Evolutionary conservation across 495 filamentous ascomycete genomes (phyloP), one percentile per base, ranked within the genome.

Genomic region (Niebla homalea): DNA sequence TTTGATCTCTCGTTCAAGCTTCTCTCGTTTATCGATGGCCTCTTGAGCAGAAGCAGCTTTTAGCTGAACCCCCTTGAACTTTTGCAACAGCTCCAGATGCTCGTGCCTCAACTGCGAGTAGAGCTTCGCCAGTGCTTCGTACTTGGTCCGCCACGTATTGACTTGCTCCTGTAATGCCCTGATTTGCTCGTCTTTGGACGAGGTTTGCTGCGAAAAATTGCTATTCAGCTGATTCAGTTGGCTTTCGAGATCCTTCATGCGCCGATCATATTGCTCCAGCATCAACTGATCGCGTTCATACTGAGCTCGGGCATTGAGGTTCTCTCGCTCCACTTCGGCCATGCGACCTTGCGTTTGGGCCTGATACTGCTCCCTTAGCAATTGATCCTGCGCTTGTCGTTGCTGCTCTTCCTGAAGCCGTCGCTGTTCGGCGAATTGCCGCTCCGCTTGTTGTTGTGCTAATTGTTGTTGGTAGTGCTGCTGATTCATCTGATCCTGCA

Each of bases 21-120:
- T 94, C 68, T 98, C 93, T 19, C 90, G 81, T 49, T 77, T 80
- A 20, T 97, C 93, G 55, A 97, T 95, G 3, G 93, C 90, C 65
- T 97, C 93, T 64, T 96, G 89, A 0, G 92, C 93, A 3, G 90
- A 96, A 2, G 89, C 86, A 5, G 92, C 92, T 67, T 96, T 96
- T 50, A 95, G 77, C 65, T 97, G 93, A 35, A 95, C 86, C 36
- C 81, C 73, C 74, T 98, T 98, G 66, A 92, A 96, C 54, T 87
- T 97, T 61, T 93, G 85, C 37, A 96, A 70, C 4, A 98, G 74
- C 57, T 97, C 89, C 16, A 98, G 73, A 71, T 98, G 92, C 67
- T 98, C 92, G 53, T 89, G 83, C 46, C 92, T 86, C 47, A 98
- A 72, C 64, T 97, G 92, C 15, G 89, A 94, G 65, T 98, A 98